Evolutionary conservation across 352 stramenopile species (phyloP).

Genomic region (Phytopythium ostracodes): DNA sequence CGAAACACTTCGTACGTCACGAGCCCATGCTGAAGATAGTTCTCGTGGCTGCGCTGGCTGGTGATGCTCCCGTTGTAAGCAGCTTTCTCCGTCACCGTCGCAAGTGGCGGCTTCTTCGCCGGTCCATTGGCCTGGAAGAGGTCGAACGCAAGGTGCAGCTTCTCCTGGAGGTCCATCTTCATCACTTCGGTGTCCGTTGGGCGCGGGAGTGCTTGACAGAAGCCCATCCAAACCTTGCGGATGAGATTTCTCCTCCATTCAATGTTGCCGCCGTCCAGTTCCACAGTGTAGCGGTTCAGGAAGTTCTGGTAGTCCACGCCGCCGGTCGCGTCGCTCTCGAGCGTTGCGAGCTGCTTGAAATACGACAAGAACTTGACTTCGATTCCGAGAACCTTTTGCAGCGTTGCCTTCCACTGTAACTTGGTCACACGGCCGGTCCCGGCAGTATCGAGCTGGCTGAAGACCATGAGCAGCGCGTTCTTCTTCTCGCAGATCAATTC

Average conservation of each 20-base stretch:
- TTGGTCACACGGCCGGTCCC: constrained; percentile 48
- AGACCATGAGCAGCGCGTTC: constrained; percentile 40
- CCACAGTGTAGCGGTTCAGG: constrained; percentile 67
- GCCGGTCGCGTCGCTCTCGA: constrained; percentile 26
- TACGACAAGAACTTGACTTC: constrained; percentile 68
- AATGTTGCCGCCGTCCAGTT: constrained; percentile 49
- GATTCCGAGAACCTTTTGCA: constrained; percentile 60
- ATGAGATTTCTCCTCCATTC: constrained; percentile 69
- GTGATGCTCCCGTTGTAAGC: constrained; percentile 25
- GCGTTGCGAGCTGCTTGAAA: constrained; percentile 53
- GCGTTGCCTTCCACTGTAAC: constrained; percentile 59
- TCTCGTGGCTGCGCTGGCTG: constrained; percentile 36
- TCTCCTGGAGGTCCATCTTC: constrained; percentile 54
- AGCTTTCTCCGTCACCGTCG: constrained; percentile 18
- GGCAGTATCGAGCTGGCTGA: constrained; percentile 34
- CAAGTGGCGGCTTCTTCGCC: constrained; percentile 15
- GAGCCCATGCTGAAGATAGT: constrained; percentile 40
- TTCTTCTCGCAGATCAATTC: constrained; percentile 84
- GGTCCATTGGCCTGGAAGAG: constrained; percentile 40
- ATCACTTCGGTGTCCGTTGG: constrained; percentile 30
- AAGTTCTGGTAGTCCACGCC: constrained; percentile 72
- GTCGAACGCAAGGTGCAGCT: constrained; percentile 68
- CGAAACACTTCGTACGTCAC: constrained; percentile 81
- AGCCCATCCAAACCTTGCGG: constrained; percentile 66
- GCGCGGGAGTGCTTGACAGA: constrained; percentile 50